Percentiles rank a stretch among this genome's conserved stretches.
Evolutionary conservation across 1,284 basidiomycete species (phyloP).

Genomic region (Xerocomus alliaceus): DNA sequence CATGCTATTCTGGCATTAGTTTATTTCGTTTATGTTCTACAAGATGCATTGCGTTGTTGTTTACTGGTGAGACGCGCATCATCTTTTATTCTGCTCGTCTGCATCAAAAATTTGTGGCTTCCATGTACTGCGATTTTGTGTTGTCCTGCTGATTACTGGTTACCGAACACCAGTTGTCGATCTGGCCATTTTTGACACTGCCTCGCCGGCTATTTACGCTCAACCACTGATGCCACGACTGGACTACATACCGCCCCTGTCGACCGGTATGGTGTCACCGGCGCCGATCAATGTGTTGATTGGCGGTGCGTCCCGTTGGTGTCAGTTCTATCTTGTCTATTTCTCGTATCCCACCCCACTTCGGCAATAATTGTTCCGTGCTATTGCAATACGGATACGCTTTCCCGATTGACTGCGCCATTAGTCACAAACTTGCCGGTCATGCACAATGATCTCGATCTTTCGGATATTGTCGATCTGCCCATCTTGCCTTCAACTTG

Average conservation of each 20-base stretch:
- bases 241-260: constrained; percentile 7
- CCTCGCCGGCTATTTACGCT: constrained; percentile 19
- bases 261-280: constrained; percentile 8
- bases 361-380: constrained; percentile 1
- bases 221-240: not conserved
- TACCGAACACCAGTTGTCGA: constrained; percentile 8
- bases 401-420: constrained; percentile 6
- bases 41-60: no score
- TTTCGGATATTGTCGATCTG: not conserved
- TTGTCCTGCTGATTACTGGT: constrained; percentile 9
- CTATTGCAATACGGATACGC: not conserved
- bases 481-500: constrained; percentile 20
- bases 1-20: no score
- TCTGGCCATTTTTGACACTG: constrained; percentile 12
- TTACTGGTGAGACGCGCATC: constrained; percentile 2
- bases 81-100: not conserved
- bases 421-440: constrained; percentile 8
- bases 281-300: constrained; percentile 11
- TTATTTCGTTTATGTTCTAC: no score
- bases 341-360: not conserved
- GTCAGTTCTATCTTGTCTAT: constrained; percentile 11
- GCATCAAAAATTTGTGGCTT: not conserved
- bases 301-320: constrained; percentile 21
- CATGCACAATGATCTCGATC: not conserved
- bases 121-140: not conserved